These are phyloP conservation scores for Colletotrichum cuscutae DNA, from an alignment of 2,329 filamentous ascomycete species.

Conservation along the genomic window DNA sequence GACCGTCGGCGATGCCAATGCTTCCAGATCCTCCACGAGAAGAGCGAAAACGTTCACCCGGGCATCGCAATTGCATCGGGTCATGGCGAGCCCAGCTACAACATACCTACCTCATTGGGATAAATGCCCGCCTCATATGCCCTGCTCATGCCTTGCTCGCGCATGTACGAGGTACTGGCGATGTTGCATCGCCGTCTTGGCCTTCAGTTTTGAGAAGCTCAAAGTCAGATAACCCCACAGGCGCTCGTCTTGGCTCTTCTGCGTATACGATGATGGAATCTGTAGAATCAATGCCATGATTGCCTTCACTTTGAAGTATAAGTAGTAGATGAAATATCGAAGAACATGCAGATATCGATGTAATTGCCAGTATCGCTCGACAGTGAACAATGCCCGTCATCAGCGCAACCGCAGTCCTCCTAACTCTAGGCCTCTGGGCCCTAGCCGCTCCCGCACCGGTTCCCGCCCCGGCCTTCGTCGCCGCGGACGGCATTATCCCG, in stretches of 20 bases:
- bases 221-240: neutral
- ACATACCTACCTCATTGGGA: neutral
- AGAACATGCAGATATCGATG: neutral
- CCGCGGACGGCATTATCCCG: conserved; percentile 3
- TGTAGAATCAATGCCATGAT: neutral
- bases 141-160: neutral
- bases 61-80: conserved; percentile 9
- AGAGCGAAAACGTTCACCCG: neutral
- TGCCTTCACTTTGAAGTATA: no score
- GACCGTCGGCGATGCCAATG: neutral
- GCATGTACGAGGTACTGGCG: neutral
- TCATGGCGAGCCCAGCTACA: conserved; percentile 5
- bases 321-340: neutral
- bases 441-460: neutral
- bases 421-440: neutral
- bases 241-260: conserved; percentile 11
- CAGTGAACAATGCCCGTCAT: neutral
- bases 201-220: conserved; percentile 11
- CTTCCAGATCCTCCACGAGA: neutral
- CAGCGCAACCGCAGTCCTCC: neutral
- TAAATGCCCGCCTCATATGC: neutral
- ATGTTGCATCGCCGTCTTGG: conserved; percentile 7
- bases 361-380: neutral
- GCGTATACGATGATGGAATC: neutral
- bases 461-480: neutral